Percentiles rank a stretch among this genome's conserved stretches.
phyloP scores from a whole-genome alignment of 139 green algal species.

The Micromonas pusilla region DNA sequence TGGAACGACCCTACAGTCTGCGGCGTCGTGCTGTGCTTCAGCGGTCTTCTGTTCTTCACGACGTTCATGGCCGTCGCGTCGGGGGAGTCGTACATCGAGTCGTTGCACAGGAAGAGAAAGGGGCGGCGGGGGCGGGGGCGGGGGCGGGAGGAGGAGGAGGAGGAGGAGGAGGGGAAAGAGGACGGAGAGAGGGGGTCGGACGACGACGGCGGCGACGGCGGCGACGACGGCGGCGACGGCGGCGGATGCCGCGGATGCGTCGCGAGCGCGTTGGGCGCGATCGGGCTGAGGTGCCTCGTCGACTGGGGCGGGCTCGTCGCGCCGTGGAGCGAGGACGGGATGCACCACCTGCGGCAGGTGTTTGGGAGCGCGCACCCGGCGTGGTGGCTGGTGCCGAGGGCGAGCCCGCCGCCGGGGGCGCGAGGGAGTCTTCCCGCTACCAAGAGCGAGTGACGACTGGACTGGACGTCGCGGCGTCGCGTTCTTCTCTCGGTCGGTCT shows the following conservation, averaged over 20 bases:
- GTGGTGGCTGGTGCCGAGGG: not conserved
- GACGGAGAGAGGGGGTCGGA: not conserved
- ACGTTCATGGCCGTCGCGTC: not conserved
- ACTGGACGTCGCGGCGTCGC: too few species aligned
- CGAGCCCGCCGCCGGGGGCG: not conserved
- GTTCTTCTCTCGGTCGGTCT: too few species aligned
- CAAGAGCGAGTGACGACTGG: not conserved
- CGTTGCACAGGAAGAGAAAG: not conserved
- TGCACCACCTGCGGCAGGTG: conserved; percentile 3
- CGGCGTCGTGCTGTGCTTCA: not conserved
- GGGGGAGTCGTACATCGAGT: not conserved
- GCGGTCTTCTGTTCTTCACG: not conserved
- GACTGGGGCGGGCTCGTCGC: not conserved
- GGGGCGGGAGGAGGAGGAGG: not conserved
- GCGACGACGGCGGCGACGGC: not conserved
- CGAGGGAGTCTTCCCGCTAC: not conserved
- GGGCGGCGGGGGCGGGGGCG: not conserved
- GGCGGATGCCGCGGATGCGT: not conserved
- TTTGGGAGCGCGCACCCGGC: not conserved
- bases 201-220: not conserved
- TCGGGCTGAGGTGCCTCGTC: too few species aligned
- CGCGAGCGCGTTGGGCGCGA: too few species aligned
- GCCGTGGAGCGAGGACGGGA: not conserved
- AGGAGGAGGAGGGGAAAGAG: not conserved
- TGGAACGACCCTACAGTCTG: too few species aligned